Evolutionary conservation across 2,329 filamentous ascomycete species (phyloP).

Genomic region (Corniculantispora saksenae): DNA sequence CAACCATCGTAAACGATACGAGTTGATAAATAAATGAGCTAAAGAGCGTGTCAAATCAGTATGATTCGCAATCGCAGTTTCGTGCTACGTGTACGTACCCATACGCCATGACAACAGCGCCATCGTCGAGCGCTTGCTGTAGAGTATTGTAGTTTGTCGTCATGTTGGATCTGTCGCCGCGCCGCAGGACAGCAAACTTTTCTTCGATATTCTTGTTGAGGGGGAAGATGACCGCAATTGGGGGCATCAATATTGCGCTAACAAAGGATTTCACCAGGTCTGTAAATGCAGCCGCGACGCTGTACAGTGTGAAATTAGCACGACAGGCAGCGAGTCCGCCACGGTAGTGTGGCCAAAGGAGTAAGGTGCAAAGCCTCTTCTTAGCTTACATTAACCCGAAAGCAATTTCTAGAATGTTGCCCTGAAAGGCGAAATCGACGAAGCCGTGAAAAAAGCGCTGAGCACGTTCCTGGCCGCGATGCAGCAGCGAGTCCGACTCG

Average conservation of each 20-base stretch:
- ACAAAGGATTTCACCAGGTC: conserved; percentile 72
- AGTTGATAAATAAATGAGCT: conserved; percentile 64
- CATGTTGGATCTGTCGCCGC: conserved; percentile 55
- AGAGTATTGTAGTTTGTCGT: conserved; percentile 68
- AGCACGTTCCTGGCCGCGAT: conserved; percentile 48
- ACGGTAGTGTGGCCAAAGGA: too few relatives aligned
- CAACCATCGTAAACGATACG: conserved; percentile 66
- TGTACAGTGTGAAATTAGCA: conserved; percentile 30
- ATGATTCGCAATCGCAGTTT: too few relatives aligned
- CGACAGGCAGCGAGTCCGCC: neutral
- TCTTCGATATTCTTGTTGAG: conserved; percentile 71
- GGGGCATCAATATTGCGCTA: conserved; percentile 68
- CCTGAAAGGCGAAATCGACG: conserved; percentile 70
- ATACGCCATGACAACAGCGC: conserved; percentile 71
- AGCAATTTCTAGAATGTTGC: conserved; percentile 75
- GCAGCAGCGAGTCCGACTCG: conserved; percentile 44
- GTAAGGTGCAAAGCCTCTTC: too few relatives aligned
- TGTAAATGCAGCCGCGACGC: conserved; percentile 70
- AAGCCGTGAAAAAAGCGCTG: conserved; percentile 62
- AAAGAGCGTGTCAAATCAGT: neutral
- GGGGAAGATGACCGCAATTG: conserved; percentile 68
- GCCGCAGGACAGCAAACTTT: conserved; percentile 67
- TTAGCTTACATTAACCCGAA: conserved; percentile 67
- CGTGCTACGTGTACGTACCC: conserved; percentile 56
- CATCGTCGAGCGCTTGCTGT: conserved; percentile 67